These are phyloP conservation scores for Ceratocystis cacaofunesta DNA, from an alignment of 2,329 filamentous ascomycete genomes.

Conservation along the genomic window DNA sequence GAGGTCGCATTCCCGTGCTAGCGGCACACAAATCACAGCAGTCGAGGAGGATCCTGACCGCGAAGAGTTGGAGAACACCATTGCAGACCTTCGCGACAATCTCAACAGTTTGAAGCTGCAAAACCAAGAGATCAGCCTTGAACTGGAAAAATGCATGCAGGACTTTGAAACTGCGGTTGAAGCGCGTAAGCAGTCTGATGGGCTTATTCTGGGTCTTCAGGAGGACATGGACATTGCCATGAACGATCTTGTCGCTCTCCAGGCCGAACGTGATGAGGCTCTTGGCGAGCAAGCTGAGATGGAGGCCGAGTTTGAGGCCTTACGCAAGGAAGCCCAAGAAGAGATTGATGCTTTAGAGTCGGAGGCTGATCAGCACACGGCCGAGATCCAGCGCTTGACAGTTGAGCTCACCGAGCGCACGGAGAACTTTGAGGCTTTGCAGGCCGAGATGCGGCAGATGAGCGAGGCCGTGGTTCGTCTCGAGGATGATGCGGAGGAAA, in stretches of 20 bases:
- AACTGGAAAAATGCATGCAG: constrained; percentile 63
- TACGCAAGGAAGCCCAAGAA: constrained; percentile 49
- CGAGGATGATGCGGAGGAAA: constrained; percentile 76
- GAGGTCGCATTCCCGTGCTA: constrained; percentile 59
- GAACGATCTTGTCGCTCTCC: constrained; percentile 64
- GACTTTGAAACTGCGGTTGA: constrained; percentile 64
- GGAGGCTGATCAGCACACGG: constrained; percentile 57
- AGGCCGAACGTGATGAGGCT: constrained; percentile 75
- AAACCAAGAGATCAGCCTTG: constrained; percentile 74
- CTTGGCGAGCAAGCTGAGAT: constrained; percentile 47
- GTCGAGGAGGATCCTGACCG: constrained; percentile 58
- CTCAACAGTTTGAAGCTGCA: constrained; percentile 74
- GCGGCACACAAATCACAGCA: constrained; percentile 51
- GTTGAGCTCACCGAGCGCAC: constrained; percentile 59
- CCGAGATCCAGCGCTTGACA: constrained; percentile 54
- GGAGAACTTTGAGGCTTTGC: constrained; percentile 82
- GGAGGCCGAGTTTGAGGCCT: constrained; percentile 45
- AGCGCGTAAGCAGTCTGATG: constrained; percentile 45
- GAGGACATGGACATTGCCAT: constrained; percentile 66
- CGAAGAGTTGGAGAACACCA: constrained; percentile 71
- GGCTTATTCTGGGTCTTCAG: constrained; percentile 48
- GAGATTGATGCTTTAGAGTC: constrained; percentile 53
- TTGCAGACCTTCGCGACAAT: constrained; percentile 72
- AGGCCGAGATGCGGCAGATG: constrained; percentile 84
- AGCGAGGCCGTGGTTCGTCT: constrained; percentile 74